Conservation (phyloP, 371 early-diverging fungal species). For the Scutellospora calospora region DNA sequence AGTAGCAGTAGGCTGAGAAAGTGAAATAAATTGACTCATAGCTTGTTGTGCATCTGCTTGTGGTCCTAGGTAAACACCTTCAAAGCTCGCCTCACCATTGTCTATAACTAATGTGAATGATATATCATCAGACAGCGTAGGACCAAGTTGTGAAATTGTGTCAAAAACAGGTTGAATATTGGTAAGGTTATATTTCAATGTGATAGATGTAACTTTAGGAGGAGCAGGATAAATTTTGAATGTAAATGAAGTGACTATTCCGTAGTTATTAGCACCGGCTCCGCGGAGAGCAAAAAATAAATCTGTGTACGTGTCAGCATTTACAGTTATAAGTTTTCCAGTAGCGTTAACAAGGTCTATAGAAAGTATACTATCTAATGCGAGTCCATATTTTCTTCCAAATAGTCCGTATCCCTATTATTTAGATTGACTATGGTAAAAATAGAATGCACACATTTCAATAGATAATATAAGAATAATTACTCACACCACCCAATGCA, state of each 20-base stretch:
- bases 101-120: background rate
- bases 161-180: background rate
- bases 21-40: background rate
- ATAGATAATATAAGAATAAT: background rate
- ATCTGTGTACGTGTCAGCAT: background rate
- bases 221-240: background rate
- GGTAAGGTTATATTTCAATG: background rate
- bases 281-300: slow-evolving; percentile 18
- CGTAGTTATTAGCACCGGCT: background rate
- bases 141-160: background rate
- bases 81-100: background rate
- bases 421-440: too few relatives aligned
- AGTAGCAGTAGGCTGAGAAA: background rate
- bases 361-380: slow-evolving; percentile 18
- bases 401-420: background rate
- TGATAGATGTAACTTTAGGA: background rate
- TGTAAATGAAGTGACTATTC: slow-evolving; percentile 19
- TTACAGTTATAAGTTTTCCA: background rate
- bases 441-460: too few relatives aligned
- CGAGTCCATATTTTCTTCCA: background rate
- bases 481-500: slow-evolving; percentile 50
- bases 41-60: background rate
- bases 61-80: slow-evolving; percentile 9
- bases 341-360: slow-evolving; percentile 45
- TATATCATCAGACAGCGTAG: background rate